phyloP scores from a whole-genome alignment of 1,284 basidiomycete species.

The Anthracocystis walkeri region DNA sequence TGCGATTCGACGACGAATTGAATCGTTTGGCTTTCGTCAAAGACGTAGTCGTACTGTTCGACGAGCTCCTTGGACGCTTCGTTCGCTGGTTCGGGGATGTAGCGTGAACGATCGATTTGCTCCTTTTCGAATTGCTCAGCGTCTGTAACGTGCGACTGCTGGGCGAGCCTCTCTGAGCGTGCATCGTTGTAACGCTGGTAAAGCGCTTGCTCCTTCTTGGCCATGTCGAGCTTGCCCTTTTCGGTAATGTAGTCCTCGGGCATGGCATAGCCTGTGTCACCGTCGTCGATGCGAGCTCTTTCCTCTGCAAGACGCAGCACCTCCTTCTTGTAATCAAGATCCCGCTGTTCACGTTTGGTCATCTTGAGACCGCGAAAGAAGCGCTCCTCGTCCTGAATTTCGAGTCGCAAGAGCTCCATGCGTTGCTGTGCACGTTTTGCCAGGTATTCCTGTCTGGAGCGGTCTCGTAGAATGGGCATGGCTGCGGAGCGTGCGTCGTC shows the following conservation, averaged over 20 bases:
- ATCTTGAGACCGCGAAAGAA: constrained; percentile 71
- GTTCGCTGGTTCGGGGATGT: constrained; percentile 77
- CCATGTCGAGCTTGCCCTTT: constrained; percentile 97
- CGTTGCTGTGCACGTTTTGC: constrained; percentile 95
- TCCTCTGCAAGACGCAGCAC: constrained; percentile 92
- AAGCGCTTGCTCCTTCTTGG: constrained; percentile 92
- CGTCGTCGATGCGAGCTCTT: constrained; percentile 90
- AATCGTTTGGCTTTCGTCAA: constrained; percentile 96
- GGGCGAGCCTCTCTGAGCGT: constrained; percentile 74
- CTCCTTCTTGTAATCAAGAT: constrained; percentile 92
- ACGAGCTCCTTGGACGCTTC: constrained; percentile 40
- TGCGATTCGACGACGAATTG: constrained; percentile 88
- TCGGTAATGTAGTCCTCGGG: constrained; percentile 90
- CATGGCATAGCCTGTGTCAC: constrained; percentile 55
- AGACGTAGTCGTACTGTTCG: constrained; percentile 88
- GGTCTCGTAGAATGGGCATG: constrained; percentile 61
- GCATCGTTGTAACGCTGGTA: constrained; percentile 86
- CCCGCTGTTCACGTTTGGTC: constrained; percentile 83
- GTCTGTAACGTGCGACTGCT: constrained; percentile 88
- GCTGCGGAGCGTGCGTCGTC: constrained; percentile 52
- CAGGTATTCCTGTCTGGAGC: constrained; percentile 85
- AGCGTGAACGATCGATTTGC: constrained; percentile 83
- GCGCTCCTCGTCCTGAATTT: constrained; percentile 73
- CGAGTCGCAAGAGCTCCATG: constrained; percentile 90
- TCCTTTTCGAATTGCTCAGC: constrained; percentile 89